Evolutionary conservation across 169 alveolate genomes (phyloP).

Genomic region (Cyclospora cayetanensis): DNA sequence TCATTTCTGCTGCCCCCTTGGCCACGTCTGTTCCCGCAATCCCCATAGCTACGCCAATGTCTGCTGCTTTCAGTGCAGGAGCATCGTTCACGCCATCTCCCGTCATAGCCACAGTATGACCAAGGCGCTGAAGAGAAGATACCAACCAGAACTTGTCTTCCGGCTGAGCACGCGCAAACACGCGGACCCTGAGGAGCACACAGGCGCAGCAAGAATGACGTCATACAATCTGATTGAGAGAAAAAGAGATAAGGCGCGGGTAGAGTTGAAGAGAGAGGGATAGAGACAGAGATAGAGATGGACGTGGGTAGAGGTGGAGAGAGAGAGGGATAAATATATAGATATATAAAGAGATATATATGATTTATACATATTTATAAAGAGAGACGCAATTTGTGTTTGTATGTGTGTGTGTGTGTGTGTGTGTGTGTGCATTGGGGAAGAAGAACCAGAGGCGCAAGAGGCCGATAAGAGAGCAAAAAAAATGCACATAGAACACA

Average conservation of each 20-base stretch:
- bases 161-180: constrained; percentile 91
- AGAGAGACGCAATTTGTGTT: too few relatives aligned
- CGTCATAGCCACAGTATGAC: constrained; percentile 91
- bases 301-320: background rate
- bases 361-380: too few relatives aligned
- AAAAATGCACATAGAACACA: too few relatives aligned
- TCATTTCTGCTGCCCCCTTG: constrained; percentile 99
- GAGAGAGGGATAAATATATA: too few relatives aligned
- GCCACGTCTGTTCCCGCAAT: constrained; percentile 99
- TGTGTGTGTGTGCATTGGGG: too few relatives aligned
- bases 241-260: background rate
- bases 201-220: background rate
- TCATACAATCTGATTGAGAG: background rate
- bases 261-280: background rate
- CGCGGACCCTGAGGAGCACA: constrained; percentile 70
- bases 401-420: too few relatives aligned
- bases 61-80: constrained; percentile 95
- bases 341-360: too few relatives aligned
- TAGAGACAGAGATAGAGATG: background rate
- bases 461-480: too few relatives aligned
- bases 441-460: too few relatives aligned
- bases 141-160: constrained; percentile 93
- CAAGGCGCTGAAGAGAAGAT: constrained; percentile 88
- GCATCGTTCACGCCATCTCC: constrained; percentile 97
- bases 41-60: constrained; percentile 99